phyloP scores from a whole-genome alignment of 2,329 filamentous ascomycete species.

The Colletotrichum noveboracense region DNA sequence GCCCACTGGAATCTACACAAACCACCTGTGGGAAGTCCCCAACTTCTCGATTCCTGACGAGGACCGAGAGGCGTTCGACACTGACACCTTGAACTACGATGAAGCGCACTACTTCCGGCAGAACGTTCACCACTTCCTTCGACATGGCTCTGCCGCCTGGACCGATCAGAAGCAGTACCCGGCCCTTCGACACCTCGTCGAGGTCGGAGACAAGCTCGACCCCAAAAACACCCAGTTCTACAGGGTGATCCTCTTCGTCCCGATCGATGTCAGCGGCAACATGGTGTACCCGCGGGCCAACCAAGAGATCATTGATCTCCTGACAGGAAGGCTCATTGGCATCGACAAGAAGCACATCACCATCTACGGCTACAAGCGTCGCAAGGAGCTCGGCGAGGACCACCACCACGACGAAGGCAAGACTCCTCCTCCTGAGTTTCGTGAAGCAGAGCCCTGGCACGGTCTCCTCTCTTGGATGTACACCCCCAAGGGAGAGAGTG shows the following conservation, averaged over 20 bases:
- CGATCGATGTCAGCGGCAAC: not conserved
- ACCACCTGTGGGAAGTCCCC: conserved; percentile 23
- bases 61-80: not conserved
- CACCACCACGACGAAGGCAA: not conserved
- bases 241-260: conserved; percentile 1
- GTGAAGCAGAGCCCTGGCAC: not conserved
- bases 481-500: not conserved
- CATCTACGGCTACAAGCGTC: not conserved
- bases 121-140: conserved; percentile 10
- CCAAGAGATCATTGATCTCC: not conserved
- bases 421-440: not conserved
- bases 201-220: not conserved
- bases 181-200: not conserved
- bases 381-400: not conserved
- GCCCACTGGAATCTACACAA: conserved; percentile 17
- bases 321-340: not conserved
- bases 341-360: conserved; percentile 1
- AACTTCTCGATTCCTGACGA: not conserved
- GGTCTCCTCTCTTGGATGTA: conserved; percentile 18
- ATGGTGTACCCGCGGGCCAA: not conserved
- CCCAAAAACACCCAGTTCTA: not conserved
- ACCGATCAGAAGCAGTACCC: not conserved
- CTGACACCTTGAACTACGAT: not conserved
- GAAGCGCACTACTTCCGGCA: not conserved
- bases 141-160: not conserved